Conservation (phyloP, 306 rosid genomes). For the Malus sylvestris region DNA sequence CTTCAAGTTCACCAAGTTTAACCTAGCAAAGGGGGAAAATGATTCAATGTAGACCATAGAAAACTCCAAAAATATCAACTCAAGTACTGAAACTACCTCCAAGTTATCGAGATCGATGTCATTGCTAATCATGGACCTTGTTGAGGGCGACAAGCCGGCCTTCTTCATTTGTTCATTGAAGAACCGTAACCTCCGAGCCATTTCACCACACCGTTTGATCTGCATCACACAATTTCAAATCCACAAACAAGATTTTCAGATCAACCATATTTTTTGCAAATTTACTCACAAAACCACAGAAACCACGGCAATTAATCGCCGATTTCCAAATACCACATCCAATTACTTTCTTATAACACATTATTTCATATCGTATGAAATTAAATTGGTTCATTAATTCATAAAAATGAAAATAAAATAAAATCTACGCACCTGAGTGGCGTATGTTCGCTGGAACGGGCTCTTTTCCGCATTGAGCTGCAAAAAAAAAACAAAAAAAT, state of each 20-base stretch:
- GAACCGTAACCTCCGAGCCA: constrained; percentile 66
- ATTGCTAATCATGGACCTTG: constrained; percentile 16
- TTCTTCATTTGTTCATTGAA: constrained; percentile 70
- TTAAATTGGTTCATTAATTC: not conserved
- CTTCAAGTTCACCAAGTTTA: constrained; percentile 74
- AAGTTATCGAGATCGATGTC: constrained; percentile 48
- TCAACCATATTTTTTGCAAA: not conserved
- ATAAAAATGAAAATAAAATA: too few relatives aligned
- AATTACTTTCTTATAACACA: not conserved
- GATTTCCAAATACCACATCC: not conserved
- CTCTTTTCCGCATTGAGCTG: constrained; percentile 78
- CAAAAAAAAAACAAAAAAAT: not conserved
- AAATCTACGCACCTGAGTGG: constrained; percentile 52
- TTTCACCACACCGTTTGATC: constrained; percentile 78
- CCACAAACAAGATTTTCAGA: not conserved
- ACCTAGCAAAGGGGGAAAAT: constrained; percentile 30
- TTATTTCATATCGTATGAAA: not conserved
- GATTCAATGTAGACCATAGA: not conserved
- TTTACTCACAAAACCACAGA: not conserved
- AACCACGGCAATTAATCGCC: not conserved
- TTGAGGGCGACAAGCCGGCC: constrained; percentile 45
- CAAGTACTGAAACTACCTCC: constrained; percentile 51
- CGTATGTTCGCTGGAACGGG: constrained; percentile 75
- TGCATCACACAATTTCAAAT: constrained; percentile 6
- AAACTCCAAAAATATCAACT: not conserved